A percentile compares a stretch with the other conserved stretches of the same genome.
phyloP scores from a whole-genome alignment of 208 protist genomes.

The Wallacemonas collosoma region DNA sequence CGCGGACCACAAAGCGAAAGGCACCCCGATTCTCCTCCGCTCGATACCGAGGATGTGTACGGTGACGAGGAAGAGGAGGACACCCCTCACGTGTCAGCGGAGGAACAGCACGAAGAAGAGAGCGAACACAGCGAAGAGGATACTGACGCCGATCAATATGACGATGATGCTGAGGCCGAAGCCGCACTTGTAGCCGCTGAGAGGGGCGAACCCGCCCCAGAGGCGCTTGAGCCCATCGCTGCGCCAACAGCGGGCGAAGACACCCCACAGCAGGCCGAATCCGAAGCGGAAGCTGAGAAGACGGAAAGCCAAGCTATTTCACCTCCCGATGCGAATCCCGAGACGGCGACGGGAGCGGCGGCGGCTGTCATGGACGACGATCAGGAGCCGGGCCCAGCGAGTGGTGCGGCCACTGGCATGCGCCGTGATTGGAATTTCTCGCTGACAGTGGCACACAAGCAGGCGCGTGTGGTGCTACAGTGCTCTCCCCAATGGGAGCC shows the following conservation, averaged over 20 bases:
- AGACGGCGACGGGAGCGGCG: slow-evolving; percentile 5
- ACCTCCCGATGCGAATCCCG: not conserved
- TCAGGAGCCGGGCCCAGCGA: not conserved
- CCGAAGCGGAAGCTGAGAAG: no score
- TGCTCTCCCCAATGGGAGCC: slow-evolving; percentile 80
- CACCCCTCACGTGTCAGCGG: no score
- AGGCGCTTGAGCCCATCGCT: no score
- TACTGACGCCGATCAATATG: not conserved
- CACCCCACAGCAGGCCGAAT: no score
- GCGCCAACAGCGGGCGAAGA: no score
- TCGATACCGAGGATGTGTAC: not conserved
- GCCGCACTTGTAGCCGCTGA: no score
- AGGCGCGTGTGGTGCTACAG: slow-evolving; percentile 65
- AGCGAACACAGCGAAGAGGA: not conserved
- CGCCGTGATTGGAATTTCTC: slow-evolving; percentile 90
- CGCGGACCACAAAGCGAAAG: not conserved
- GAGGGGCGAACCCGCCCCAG: no score
- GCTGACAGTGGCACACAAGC: slow-evolving; percentile 67
- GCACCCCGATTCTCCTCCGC: not conserved
- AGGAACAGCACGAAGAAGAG: not conserved
- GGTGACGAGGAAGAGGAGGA: not conserved
- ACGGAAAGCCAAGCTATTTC: no score
- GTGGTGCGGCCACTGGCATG: slow-evolving; percentile 51
- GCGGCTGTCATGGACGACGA: not conserved
- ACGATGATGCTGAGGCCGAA: no score